A percentile compares a stretch with the other conserved stretches of the same genome.
phyloP scores from a whole-genome alignment of 495 filamentous ascomycete genomes.

The Peziza echinospora region DNA sequence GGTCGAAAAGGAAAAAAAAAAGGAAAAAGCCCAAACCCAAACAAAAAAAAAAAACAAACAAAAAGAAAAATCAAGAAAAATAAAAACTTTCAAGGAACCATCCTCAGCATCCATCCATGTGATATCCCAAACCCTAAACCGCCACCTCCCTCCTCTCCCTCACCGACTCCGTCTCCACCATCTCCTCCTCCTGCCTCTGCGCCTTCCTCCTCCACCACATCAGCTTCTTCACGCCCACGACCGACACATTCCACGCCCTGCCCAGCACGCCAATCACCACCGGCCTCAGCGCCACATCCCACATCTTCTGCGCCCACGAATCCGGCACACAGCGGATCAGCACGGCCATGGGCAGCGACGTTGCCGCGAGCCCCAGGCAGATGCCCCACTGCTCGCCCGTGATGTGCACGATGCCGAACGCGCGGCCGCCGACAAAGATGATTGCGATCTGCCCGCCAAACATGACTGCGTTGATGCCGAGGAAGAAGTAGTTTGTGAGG shows the following conservation, averaged over 20 bases:
- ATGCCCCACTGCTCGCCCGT: conserved; percentile 52
- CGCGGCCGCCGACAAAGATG: conserved; percentile 48
- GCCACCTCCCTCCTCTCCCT: too few relatives aligned
- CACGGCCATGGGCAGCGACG: conserved; percentile 55
- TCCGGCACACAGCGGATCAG: conserved; percentile 48
- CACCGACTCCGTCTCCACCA: too few relatives aligned
- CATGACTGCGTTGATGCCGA: conserved; percentile 63
- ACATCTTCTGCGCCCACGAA: background rate
- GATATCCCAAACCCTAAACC: too few relatives aligned
- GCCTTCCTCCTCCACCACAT: background rate
- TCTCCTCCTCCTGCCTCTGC: too few relatives aligned
- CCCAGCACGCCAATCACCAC: background rate
- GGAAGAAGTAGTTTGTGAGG: conserved; percentile 55
- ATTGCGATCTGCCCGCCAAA: conserved; percentile 62
- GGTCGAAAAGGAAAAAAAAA: too few relatives aligned
- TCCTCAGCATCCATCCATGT: too few relatives aligned
- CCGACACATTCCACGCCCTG: background rate
- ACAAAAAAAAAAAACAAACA: too few relatives aligned
- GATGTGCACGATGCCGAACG: conserved; percentile 50
- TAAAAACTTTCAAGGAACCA: too few relatives aligned
- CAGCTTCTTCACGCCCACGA: background rate
- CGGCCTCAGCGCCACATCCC: background rate
- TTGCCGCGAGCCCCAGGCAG: conserved; percentile 45
- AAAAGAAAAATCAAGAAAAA: too few relatives aligned
- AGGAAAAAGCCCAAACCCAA: too few relatives aligned